Base-by-base conservation (phyloP, 2,329 filamentous ascomycete genomes). In the Xylariomycetidae sp. region DNA sequence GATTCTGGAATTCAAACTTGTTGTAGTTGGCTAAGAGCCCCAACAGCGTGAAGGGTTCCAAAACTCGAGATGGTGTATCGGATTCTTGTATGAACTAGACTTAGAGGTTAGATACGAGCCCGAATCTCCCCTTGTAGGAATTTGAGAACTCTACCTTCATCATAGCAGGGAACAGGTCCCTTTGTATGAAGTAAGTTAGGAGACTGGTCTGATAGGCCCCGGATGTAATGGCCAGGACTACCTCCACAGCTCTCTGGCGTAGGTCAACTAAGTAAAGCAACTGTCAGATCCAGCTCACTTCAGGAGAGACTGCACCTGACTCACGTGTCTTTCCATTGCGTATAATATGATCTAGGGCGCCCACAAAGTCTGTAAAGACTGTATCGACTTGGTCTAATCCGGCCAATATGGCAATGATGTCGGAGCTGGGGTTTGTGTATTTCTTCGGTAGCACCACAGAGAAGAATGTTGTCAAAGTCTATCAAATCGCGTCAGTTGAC, bases 1-100 rank as follows among this genome's bases (percentile, higher is more conserved):
- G 90, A 49, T 98, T 98, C 57, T 95, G 89, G 37, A 94, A 90
- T 61, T 98, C 92, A 54, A 98, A 98, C 60, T 97, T 98, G 73
- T 98, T 97, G 72, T 97, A 97, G 63, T 97, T 98, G 45, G 87
- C 85, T 33, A 98, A 69, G 4, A 97, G 71, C 10, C 90, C 90
- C 14, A 96, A 71, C 8, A 97, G 74, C 11, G 83, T 77, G 46
- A 96, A 88, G 0, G 90, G 84, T 38, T 85, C 77, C 27, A 87
- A 74, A 37, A 77, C 77, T 50, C 73, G 70, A 13, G 70, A 64
- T 20, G 76, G 69, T 16, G 73, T 71, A 40, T 88, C 80, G 27
- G 81, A 75, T 46, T 94, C 87, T 65, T 92, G 84, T 39, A 94
- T 78, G 56, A 88, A 85, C 85, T 88, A 45, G 1, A 33, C 50